phyloP scores from a whole-genome alignment of 306 rosid genomes.

The Citrullus mucosospermus region DNA sequence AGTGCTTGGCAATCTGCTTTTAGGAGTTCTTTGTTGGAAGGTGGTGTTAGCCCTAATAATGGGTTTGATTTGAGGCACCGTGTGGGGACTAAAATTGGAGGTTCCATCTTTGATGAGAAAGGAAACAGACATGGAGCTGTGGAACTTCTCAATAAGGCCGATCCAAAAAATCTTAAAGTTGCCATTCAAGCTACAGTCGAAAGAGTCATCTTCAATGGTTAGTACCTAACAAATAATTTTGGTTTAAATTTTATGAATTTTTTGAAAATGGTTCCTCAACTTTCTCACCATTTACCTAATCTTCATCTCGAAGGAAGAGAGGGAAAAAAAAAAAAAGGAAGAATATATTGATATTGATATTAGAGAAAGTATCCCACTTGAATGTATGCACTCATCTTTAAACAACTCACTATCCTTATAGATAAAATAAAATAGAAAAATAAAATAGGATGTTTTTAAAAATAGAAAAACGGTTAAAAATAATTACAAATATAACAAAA shows the following conservation, averaged over 20 bases:
- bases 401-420: no score
- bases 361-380: no score
- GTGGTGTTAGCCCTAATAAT: constrained; percentile 7
- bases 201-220: constrained; percentile 11
- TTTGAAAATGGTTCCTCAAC: no score
- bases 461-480: no score
- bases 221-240: neutral
- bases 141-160: constrained; percentile 14
- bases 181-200: constrained; percentile 8
- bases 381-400: no score
- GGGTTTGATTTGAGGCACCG: constrained; percentile 6
- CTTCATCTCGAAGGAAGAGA: no score
- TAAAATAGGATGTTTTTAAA: no score
- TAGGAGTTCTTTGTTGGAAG: neutral
- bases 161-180: constrained; percentile 5
- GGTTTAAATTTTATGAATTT: neutral
- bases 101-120: constrained; percentile 9
- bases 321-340: no score
- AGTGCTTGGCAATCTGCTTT: neutral
- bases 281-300: no score
- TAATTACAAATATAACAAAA: no score
- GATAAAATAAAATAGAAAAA: no score
- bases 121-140: constrained; percentile 24
- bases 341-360: no score
- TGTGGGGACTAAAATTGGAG: constrained; percentile 7